Base-by-base conservation (phyloP, 768 basidiomycete species). In the Hypholoma sublateritium region DNA sequence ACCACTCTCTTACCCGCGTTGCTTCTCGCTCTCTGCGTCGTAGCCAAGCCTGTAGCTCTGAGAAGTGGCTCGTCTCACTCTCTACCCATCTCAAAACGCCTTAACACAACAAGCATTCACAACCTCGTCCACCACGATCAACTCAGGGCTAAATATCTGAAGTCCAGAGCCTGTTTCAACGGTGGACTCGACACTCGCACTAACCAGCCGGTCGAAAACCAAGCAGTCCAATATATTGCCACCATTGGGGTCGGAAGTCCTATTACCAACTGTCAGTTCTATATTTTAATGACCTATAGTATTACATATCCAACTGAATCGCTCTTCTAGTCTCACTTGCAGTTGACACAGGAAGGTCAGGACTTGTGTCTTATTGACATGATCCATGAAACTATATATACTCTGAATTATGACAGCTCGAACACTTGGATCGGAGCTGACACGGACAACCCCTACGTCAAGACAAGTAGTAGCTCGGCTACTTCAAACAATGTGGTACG, bases 391-490 rank as follows among this genome's bases (percentile, higher is more conserved):
- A 22, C 17, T 32, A 45, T 34, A n/a, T 25, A 47, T 41, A 41
- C n/a, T 25, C 41, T 12, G 8, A n/a, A 9, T 55, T 32, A 22
- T 7, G 17, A 41, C 36, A 85, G 83, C 68, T 85, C 86, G 17
- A 88, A 87, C 69, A 87, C 85, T 21, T 88, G 86, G 85, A 70
- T 88, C 37, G 85, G 86, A 22, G 83, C 86, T 28, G 60, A 24
- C 5, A 32, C 43, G 2, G 22, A 5, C 1, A 70, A 64, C n/a
- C 5, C 67, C 1, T 88, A 84, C 62, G 64, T 63, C n/a, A 49
- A 55, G 56, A 86, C 86, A 5, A 72, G 72, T 46, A 79, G 82
- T n/a, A 84, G 81, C 53, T 64, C 41, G 5, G 49, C 72, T 59
- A 86, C 84, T 16, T 55, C 59, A 0, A 56, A 81, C 48, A 12